Evolutionary conservation across 306 rosid species (phyloP).

Genomic region (Vigna reflexopilosa): DNA sequence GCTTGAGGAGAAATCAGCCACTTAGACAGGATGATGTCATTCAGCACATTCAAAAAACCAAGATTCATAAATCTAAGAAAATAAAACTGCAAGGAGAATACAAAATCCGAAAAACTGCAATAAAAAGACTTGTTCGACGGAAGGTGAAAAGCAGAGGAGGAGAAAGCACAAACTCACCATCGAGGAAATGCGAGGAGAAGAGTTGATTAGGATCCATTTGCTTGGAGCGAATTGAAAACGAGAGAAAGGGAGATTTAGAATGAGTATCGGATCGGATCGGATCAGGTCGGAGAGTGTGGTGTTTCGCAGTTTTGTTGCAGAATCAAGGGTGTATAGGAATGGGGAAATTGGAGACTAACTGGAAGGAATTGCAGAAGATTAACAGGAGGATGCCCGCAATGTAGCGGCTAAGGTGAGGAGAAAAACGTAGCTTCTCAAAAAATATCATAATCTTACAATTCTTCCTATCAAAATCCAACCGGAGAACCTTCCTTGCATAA

Average conservation of each 20-base stretch:
- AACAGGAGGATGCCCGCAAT: conserved; percentile 63
- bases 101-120: background rate
- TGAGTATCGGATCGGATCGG: background rate
- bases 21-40: too few relatives aligned
- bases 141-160: background rate
- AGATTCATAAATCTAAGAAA: too few relatives aligned
- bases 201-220: conserved; percentile 55
- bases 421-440: conserved; percentile 54
- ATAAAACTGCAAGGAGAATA: background rate
- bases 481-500: conserved; percentile 50
- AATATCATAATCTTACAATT: conserved; percentile 52
- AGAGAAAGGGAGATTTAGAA: background rate
- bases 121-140: too few relatives aligned
- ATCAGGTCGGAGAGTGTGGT: background rate
- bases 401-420: conserved; percentile 66
- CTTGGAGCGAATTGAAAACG: background rate
- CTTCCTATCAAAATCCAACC: conserved; percentile 8
- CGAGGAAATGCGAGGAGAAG: conserved; percentile 50
- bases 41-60: too few relatives aligned
- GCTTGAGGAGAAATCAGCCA: too few relatives aligned
- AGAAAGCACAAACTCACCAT: conserved; percentile 49
- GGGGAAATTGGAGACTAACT: conserved; percentile 62
- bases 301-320: too few relatives aligned
- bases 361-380: conserved; percentile 61
- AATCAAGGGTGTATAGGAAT: conserved; percentile 62